phyloP scores from a whole-genome alignment of 1,284 basidiomycete genomes.

The Pseudozyma sp. region DNA sequence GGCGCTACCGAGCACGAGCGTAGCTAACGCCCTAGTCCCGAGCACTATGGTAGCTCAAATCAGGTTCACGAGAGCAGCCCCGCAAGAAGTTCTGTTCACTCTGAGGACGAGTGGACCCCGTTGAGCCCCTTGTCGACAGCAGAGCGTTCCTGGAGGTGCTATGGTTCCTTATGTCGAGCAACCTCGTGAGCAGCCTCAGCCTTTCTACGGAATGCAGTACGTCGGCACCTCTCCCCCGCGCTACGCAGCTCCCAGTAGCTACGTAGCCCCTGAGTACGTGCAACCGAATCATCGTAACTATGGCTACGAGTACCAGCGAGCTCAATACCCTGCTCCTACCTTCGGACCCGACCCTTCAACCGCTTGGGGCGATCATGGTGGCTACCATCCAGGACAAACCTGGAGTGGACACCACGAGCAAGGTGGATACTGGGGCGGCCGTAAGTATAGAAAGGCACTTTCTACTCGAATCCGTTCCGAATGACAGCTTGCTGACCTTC shows the following conservation, averaged over 20 bases:
- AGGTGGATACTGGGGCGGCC: too few relatives aligned
- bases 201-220: background rate
- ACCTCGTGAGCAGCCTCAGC: background rate
- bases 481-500: too few relatives aligned
- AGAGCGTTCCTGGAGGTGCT: background rate
- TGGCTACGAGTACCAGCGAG: background rate
- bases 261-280: slow-evolving; percentile 1
- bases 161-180: slow-evolving; percentile 5
- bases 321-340: background rate
- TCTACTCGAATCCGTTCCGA: too few relatives aligned
- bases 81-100: background rate
- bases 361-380: background rate
- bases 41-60: too few relatives aligned
- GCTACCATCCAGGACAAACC: too few relatives aligned
- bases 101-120: background rate
- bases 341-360: background rate
- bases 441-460: too few relatives aligned
- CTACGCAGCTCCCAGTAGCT: background rate
- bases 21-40: too few relatives aligned
- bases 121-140: slow-evolving; percentile 1
- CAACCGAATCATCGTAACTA: background rate
- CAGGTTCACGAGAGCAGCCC: background rate
- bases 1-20: too few relatives aligned
- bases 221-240: background rate
- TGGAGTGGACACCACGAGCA: too few relatives aligned